phyloP scores from a whole-genome alignment of 73 alveolate species.

The Blepharisma japonicum region DNA sequence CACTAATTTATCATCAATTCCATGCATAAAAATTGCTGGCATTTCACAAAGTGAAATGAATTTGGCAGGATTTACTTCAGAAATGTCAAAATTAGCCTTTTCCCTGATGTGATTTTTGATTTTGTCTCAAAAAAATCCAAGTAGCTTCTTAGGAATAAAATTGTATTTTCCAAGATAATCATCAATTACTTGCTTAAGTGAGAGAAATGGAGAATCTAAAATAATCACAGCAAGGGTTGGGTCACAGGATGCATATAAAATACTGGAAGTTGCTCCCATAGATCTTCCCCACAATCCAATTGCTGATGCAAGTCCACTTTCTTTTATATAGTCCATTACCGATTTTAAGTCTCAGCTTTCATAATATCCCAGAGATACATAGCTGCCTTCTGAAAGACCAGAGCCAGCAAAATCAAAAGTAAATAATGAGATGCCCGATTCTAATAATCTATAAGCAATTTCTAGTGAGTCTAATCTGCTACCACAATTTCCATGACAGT shows the following conservation, averaged over 20 bases:
- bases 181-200: slow-evolving; percentile 39
- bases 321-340: slow-evolving; percentile 56
- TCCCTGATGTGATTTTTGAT: slow-evolving; percentile 33
- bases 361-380: slow-evolving; percentile 57
- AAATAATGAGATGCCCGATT: slow-evolving; percentile 39
- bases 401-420: slow-evolving; percentile 60
- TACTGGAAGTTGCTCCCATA: slow-evolving; percentile 79
- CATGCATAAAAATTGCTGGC: slow-evolving; percentile 73
- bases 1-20: slow-evolving; percentile 60
- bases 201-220: slow-evolving; percentile 62
- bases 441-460: slow-evolving; percentile 39
- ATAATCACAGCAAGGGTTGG: slow-evolving; percentile 40
- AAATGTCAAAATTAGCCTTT: slow-evolving; percentile 61
- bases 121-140: slow-evolving; percentile 41
- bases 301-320: slow-evolving; percentile 43
- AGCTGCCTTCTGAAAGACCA: slow-evolving; percentile 60
- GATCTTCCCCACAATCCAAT: slow-evolving; percentile 80
- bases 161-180: slow-evolving; percentile 49
- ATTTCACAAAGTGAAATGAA: slow-evolving; percentile 50
- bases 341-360: slow-evolving; percentile 47
- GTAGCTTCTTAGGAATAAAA: slow-evolving; percentile 36
- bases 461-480: slow-evolving; percentile 46
- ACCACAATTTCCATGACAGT: slow-evolving; percentile 54
- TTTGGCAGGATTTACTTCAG: slow-evolving; percentile 46
- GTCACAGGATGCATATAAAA: slow-evolving; percentile 61